Evolutionary conservation across 2,329 filamentous ascomycete genomes (phyloP).

Genomic region (Diaporthe nobilis): DNA sequence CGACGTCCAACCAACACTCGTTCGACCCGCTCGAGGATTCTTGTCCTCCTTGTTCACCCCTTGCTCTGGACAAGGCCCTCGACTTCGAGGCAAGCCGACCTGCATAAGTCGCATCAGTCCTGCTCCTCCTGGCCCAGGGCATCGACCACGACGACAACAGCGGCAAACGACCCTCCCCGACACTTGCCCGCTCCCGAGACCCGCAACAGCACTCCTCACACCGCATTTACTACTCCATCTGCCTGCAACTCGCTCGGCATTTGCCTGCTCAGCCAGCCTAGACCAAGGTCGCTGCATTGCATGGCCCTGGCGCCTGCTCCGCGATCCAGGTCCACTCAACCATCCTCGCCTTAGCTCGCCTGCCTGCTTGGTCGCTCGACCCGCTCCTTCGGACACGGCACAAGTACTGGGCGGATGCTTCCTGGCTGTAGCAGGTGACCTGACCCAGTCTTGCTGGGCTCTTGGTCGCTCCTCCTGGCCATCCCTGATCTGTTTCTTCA

Average conservation of each 20-base stretch:
- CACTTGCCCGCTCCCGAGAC: conserved; percentile 33
- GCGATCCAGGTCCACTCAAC: background rate
- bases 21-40: background rate
- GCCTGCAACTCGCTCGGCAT: conserved; percentile 35
- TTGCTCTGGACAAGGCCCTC: too few species aligned
- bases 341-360: background rate
- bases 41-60: background rate
- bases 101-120: background rate
- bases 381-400: conserved; percentile 4
- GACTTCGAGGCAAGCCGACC: too few species aligned
- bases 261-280: conserved; percentile 5
- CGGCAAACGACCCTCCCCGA: too few species aligned
- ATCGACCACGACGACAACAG: too few species aligned
- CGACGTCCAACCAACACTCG: background rate
- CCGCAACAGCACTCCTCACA: conserved; percentile 1
- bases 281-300: conserved; percentile 28
- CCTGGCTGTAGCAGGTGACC: conserved; percentile 24
- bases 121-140: background rate
- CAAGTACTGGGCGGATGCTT: conserved; percentile 16
- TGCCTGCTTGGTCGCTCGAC: background rate
- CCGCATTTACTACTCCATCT: conserved; percentile 3
- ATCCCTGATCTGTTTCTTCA: conserved; percentile 42
- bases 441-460: conserved; percentile 44
- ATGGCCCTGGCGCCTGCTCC: conserved; percentile 11
- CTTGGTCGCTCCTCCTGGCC: conserved; percentile 42